Conservation (phyloP, 83 land plant genomes). For the Thuja plicata region DNA sequence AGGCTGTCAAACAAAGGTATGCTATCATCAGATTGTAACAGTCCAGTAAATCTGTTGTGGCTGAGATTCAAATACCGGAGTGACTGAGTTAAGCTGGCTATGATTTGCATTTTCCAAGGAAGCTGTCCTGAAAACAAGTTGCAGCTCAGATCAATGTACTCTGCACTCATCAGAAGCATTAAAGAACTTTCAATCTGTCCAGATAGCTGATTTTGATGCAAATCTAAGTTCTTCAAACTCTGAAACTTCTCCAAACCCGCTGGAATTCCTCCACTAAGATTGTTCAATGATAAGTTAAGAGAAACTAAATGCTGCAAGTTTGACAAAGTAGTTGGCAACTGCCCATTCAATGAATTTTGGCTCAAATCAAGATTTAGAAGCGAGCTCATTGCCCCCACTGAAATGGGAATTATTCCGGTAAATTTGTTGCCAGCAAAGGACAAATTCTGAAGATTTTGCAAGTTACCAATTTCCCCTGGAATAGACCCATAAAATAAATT, state of each 20-base stretch:
- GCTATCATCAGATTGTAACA: conserved; percentile 45
- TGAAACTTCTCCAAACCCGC: conserved; percentile 45
- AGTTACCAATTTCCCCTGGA: conserved; percentile 47
- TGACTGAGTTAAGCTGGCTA: conserved; percentile 46
- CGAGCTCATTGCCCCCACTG: conserved; percentile 48
- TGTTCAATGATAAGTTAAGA: conserved; percentile 67
- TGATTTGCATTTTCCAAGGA: conserved; percentile 29
- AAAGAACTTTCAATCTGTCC: conserved; percentile 51
- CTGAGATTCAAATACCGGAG: conserved; percentile 71
- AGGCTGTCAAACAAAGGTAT: conserved; percentile 45
- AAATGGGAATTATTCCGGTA: conserved; percentile 51
- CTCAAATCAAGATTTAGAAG: conserved; percentile 68
- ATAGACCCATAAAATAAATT: conserved; percentile 58
- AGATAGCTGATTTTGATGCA: conserved; percentile 61
- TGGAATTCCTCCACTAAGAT: conserved; percentile 41
- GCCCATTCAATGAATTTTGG: conserved; percentile 56
- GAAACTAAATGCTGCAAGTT: conserved; percentile 41
- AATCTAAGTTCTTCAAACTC: conserved; percentile 45
- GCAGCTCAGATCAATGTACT: conserved; percentile 67
- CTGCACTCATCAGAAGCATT: conserved; percentile 41
- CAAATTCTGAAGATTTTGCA: conserved; percentile 49
- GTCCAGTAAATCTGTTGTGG: conserved; percentile 60
- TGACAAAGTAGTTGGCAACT: conserved; percentile 47
- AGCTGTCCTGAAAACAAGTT: conserved; percentile 48
- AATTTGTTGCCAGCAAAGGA: conserved; percentile 70